Evolutionary conservation across 2,329 filamentous ascomycete genomes (phyloP), one percentile per base, ranked within the genome.

Genomic region (Apiospora pterosperma): DNA sequence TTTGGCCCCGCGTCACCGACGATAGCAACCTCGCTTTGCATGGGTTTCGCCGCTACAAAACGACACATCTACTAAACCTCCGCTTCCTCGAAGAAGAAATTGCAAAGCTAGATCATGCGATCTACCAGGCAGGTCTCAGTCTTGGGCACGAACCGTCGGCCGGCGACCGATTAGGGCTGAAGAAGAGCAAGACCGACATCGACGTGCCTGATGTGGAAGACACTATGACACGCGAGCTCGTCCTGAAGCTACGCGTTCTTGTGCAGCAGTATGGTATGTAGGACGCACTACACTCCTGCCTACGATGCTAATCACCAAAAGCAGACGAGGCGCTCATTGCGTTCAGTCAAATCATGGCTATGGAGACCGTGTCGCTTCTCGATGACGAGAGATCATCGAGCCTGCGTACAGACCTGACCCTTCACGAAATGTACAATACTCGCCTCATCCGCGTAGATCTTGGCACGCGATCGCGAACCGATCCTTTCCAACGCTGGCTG

Each of bases 81-180:
- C 72, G 74, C 16, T 75, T 65, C 36, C 60, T 62, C 3, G 63
- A 65, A 60, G n/a, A 62, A 10, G 75, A 78, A 62, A 75, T 76
- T 42, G 69, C 71, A 2, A 64, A 72, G 12, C 62, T 73, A 6
- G 75, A 78, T 65, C 71, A 73, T 66, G 41, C 42, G 3, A 69
- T 78, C 0, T 77, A 77, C 61, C 75, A 77, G n/a, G 63, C 74
- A 31, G 76, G 75, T 10, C 69, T 77, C 3, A 68, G 67, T 14
- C 63, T 77, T 8, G 68, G 64, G 11, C 48, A 70, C 1, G 65
- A 64, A 19, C 66, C 67, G 34, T 67, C 71, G 19, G 48, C 65
- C 25, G 52, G 16, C n/a, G 70, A 76, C 62, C 68, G 70, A 60
- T 67, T 77, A 0, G 73, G 72, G 1, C 66, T 76, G 19, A 65